These are phyloP conservation scores for Sphaerulina vaccinii DNA, from an alignment of 2,329 filamentous ascomycete genomes.

Conservation along the genomic window DNA sequence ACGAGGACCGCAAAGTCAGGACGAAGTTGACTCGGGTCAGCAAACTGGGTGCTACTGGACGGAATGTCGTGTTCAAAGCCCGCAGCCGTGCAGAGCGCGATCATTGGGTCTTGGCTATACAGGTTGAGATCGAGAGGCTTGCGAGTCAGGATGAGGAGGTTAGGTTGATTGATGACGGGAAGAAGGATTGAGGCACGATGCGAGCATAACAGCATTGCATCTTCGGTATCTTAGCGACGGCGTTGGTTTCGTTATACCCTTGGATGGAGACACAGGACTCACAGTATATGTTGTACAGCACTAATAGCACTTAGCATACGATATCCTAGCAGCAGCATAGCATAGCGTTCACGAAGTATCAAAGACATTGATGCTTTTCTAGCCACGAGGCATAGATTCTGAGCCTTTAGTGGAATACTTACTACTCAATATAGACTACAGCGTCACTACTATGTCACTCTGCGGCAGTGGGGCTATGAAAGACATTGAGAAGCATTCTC, in stretches of 20 bases:
- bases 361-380: neutral
- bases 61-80: slow-evolving; percentile 65
- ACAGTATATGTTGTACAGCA: neutral
- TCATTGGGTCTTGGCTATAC: slow-evolving; percentile 66
- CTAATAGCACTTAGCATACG: neutral
- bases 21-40: slow-evolving; percentile 59
- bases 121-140: slow-evolving; percentile 62
- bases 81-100: slow-evolving; percentile 64
- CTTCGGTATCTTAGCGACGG: neutral
- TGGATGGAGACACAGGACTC: neutral
- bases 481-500: no score
- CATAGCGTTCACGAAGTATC: neutral
- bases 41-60: slow-evolving; percentile 59
- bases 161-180: slow-evolving; percentile 39
- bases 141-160: slow-evolving; percentile 55
- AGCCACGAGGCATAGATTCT: neutral
- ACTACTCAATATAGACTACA: no score
- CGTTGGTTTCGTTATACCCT: neutral
- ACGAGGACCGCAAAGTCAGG: slow-evolving; percentile 9
- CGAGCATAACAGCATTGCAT: neutral
- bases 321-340: neutral
- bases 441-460: no score
- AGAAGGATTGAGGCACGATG: neutral
- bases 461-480: no score
- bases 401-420: no score